These are phyloP conservation scores for Chrysosporium keratinophilum DNA, from an alignment of 2,329 filamentous ascomycete species.

Conservation along the genomic window DNA sequence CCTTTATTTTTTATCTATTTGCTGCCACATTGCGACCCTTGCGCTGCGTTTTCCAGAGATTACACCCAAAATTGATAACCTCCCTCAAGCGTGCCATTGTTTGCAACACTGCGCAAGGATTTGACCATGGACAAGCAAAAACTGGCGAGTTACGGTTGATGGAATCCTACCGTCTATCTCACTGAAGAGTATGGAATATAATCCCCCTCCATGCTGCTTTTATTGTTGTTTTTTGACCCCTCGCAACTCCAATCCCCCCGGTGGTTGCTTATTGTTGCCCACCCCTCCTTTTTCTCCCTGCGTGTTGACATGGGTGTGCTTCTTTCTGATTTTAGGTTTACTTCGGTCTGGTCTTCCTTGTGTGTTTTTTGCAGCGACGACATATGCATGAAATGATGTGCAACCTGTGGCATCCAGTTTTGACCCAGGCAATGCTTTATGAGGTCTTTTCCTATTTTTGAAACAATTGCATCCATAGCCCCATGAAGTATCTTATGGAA, in stretches of 20 bases:
- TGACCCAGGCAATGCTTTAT: constrained; percentile 5
- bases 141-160: constrained; percentile 2
- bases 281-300: background rate
- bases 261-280: background rate
- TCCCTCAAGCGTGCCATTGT: background rate
- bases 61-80: background rate
- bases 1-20: background rate
- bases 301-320: background rate
- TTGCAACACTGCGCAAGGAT: constrained; percentile 2
- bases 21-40: background rate
- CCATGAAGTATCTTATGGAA: background rate
- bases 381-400: constrained; percentile 10
- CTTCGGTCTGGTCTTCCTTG: constrained; percentile 6
- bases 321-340: background rate
- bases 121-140: background rate
- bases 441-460: background rate
- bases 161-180: background rate
- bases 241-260: background rate
- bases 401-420: background rate
- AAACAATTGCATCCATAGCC: constrained; percentile 5
- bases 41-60: background rate
- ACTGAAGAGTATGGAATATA: background rate
- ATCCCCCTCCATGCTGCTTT: background rate
- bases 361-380: background rate
- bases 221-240: background rate